Conservation (phyloP, 495 filamentous ascomycete species). For the Haplographium delicatum region DNA sequence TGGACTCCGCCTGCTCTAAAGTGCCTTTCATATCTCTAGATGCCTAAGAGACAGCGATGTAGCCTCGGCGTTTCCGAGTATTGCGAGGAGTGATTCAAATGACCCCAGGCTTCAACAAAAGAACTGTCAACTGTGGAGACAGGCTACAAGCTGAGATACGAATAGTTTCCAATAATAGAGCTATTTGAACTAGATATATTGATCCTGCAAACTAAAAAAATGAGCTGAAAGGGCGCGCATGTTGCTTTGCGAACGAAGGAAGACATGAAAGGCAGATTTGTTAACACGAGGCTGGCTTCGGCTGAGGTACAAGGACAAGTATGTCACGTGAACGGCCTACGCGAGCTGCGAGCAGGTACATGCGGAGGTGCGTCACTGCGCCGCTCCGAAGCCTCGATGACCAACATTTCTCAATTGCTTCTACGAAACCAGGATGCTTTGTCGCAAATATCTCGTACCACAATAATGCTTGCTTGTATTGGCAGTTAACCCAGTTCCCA, state of each 20-base stretch:
- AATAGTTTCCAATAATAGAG: neutral
- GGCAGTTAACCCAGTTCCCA: neutral
- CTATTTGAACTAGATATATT: neutral
- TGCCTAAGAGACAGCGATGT: neutral
- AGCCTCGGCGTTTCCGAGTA: neutral
- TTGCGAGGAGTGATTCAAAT: neutral
- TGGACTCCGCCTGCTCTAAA: neutral
- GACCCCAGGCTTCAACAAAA: neutral
- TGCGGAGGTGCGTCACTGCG: neutral
- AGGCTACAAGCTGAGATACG: neutral
- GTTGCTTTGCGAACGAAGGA: neutral
- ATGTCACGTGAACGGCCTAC: neutral
- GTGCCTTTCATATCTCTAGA: neutral
- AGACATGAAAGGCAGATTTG: neutral
- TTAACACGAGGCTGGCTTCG: neutral
- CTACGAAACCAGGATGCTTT: neutral
- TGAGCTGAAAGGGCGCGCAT: neutral
- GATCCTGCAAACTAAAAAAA: neutral
- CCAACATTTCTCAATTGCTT: neutral
- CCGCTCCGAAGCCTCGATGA: neutral
- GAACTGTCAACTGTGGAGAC: neutral
- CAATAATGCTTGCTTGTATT: neutral
- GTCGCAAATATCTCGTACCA: neutral
- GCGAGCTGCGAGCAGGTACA: neutral
- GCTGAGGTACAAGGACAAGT: neutral